phyloP scores from a whole-genome alignment of 805 yeast species.

The Ogataea pignaliae region DNA sequence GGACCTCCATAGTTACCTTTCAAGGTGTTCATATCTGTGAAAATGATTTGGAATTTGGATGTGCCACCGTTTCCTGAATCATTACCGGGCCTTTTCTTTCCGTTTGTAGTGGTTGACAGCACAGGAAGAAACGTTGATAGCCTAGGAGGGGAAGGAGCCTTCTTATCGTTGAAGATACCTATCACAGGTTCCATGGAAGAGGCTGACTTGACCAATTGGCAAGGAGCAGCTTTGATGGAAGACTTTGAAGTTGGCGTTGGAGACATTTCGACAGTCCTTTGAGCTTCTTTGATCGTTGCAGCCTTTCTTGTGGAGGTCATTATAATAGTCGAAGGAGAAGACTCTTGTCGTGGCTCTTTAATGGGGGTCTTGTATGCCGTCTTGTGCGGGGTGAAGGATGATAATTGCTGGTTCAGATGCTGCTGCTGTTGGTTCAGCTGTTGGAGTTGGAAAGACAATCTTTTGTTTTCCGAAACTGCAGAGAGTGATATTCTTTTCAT shows the following conservation, averaged over 20 bases:
- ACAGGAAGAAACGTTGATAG: conserved; percentile 7
- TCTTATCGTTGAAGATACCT: conserved; percentile 28
- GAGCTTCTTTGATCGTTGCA: conserved; percentile 3
- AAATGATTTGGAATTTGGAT: conserved; percentile 43
- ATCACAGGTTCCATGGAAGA: conserved; percentile 29
- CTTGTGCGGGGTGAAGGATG: conserved; percentile 14
- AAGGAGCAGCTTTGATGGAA: conserved; percentile 20
- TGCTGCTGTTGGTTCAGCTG: conserved; percentile 3
- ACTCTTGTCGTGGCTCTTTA: conserved; percentile 17
- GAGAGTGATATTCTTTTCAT: conserved; percentile 13
- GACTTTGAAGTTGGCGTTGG: conserved; percentile 33
- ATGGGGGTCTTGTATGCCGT: conserved; percentile 20
- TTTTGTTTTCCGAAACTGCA: conserved; percentile 5
- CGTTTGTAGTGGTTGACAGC: not conserved
- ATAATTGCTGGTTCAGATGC: not conserved
- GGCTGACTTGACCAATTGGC: conserved; percentile 23
- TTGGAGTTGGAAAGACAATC: conserved; percentile 4
- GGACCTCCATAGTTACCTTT: conserved; percentile 17
- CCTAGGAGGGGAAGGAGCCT: conserved; percentile 4
- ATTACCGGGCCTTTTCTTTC: conserved; percentile 6
- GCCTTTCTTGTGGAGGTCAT: conserved; percentile 24
- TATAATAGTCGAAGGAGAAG: conserved; percentile 33
- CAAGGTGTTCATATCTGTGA: conserved; percentile 35
- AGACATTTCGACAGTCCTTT: conserved; percentile 17
- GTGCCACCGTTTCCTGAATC: conserved; percentile 37